phyloP scores from a whole-genome alignment of 495 filamentous ascomycete species.

The Penicillium bialowiezense region DNA sequence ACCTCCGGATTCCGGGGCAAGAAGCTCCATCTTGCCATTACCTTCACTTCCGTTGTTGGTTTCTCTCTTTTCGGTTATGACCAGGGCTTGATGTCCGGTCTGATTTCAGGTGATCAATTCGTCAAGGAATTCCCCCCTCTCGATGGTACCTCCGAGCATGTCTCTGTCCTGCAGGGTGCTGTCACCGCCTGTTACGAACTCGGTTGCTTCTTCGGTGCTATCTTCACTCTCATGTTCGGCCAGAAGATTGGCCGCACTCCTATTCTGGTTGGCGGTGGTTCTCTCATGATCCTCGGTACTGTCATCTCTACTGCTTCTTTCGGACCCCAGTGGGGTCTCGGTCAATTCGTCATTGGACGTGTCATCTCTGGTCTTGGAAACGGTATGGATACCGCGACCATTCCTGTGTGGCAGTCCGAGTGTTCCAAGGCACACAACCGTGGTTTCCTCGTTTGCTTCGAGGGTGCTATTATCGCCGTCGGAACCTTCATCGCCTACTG shows the following conservation, averaged over 20 bases:
- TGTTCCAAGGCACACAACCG: conserved; percentile 70
- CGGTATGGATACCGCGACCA: conserved; percentile 71
- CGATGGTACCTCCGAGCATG: conserved; percentile 33
- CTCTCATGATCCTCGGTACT: conserved; percentile 72
- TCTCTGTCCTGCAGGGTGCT: conserved; percentile 71
- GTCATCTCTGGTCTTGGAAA: conserved; percentile 72
- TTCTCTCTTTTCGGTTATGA: conserved; percentile 76
- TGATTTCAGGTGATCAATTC: conserved; percentile 70
- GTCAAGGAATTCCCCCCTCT: conserved; percentile 64
- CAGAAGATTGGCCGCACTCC: conserved; percentile 67
- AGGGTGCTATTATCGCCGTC: conserved; percentile 75
- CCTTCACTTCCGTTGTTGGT: conserved; percentile 49
- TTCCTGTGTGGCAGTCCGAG: conserved; percentile 76
- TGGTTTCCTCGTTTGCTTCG: conserved; percentile 77
- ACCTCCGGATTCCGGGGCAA: conserved; percentile 35
- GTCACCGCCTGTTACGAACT: conserved; percentile 82
- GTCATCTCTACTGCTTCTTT: conserved; percentile 63
- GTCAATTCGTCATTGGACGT: conserved; percentile 72
- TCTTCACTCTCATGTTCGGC: conserved; percentile 65
- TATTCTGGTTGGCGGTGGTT: conserved; percentile 58
- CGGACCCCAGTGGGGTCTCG: conserved; percentile 39
- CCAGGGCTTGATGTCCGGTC: conserved; percentile 73
- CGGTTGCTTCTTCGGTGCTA: conserved; percentile 70
- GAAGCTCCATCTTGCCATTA: conserved; percentile 35
- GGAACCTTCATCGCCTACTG: conserved; percentile 78